Conservation (phyloP, 2,329 filamentous ascomycete species). For the Cryphonectria parasitica region DNA sequence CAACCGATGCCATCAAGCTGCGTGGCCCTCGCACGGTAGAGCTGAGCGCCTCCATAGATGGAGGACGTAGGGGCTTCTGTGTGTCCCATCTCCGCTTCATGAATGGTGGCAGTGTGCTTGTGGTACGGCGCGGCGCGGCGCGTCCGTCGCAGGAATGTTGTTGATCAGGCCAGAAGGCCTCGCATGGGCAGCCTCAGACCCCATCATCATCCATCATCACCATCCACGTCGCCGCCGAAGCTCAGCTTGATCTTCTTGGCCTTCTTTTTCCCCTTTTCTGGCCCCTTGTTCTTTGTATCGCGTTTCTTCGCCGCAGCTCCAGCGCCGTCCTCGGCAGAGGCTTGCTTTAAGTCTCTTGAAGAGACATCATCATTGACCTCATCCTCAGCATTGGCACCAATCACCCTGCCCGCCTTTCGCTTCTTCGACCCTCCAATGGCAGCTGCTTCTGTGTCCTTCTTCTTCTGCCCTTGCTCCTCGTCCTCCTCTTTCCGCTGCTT, state of each 20-base stretch:
- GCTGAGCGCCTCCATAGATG: neutral
- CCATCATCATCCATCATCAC: constrained; percentile 64
- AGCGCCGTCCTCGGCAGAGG: constrained; percentile 24
- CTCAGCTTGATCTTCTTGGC: constrained; percentile 70
- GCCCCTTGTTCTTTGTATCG: constrained; percentile 32
- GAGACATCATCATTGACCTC: constrained; percentile 30
- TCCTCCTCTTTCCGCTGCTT: constrained; percentile 30
- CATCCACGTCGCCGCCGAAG: constrained; percentile 64
- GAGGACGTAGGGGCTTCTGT: neutral
- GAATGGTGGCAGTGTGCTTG: neutral
- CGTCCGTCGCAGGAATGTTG: neutral
- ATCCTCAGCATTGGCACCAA: constrained; percentile 46
- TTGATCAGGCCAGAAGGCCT: neutral
- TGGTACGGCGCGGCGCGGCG: neutral
- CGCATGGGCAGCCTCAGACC: constrained; percentile 35
- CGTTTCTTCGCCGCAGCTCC: constrained; percentile 24
- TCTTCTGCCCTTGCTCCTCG: constrained; percentile 36
- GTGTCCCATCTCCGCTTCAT: neutral
- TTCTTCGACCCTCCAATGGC: constrained; percentile 54
- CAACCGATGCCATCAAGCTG: neutral
- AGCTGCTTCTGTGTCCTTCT: constrained; percentile 41
- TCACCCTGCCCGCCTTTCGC: constrained; percentile 57
- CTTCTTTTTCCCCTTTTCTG: constrained; percentile 50
- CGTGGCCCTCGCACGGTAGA: neutral
- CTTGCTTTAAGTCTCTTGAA: constrained; percentile 19